Conservation (phyloP, 306 rosid genomes). For the Prunus padus region DNA sequence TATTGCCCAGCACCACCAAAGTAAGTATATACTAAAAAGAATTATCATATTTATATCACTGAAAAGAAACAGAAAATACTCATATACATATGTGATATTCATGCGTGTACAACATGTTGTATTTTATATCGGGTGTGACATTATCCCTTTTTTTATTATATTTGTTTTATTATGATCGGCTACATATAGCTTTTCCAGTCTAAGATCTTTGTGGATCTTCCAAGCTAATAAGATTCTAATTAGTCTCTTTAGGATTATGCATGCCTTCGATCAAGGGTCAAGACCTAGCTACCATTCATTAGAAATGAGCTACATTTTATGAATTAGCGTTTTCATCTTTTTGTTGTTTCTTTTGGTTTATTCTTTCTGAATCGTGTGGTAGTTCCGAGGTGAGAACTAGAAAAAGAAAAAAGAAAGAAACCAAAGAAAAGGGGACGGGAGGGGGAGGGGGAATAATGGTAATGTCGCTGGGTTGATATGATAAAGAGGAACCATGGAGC, state of each 20-base stretch:
- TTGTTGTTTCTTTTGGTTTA: slow-evolving; percentile 21
- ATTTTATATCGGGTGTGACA: slow-evolving; percentile 6
- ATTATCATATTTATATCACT: background rate
- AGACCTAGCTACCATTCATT: slow-evolving; percentile 4
- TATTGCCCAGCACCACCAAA: slow-evolving; percentile 86
- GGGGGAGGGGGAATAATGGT: slow-evolving; percentile 34
- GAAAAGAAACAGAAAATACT: background rate
- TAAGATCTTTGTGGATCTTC: slow-evolving; percentile 25
- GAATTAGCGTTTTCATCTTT: slow-evolving; percentile 26
- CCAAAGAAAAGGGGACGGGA: slow-evolving; percentile 14
- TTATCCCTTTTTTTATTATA: background rate
- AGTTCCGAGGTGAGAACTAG: slow-evolving; percentile 50
- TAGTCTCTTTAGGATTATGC: slow-evolving; percentile 17
- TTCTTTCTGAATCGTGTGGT: slow-evolving; percentile 40
- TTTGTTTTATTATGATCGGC: too few relatives aligned
- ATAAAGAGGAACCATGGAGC: slow-evolving; percentile 63
- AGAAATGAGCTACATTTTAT: slow-evolving; percentile 7
- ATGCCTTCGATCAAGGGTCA: background rate
- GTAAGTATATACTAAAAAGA: slow-evolving; percentile 43
- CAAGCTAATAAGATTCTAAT: slow-evolving; percentile 39
- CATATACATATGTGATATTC: slow-evolving; percentile 10
- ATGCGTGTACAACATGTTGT: slow-evolving; percentile 29
- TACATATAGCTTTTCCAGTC: background rate
- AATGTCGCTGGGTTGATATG: slow-evolving; percentile 63
- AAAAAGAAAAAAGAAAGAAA: slow-evolving; percentile 15